Conservation (phyloP, 352 stramenopile genomes). For the Pythium brachiatum region DNA sequence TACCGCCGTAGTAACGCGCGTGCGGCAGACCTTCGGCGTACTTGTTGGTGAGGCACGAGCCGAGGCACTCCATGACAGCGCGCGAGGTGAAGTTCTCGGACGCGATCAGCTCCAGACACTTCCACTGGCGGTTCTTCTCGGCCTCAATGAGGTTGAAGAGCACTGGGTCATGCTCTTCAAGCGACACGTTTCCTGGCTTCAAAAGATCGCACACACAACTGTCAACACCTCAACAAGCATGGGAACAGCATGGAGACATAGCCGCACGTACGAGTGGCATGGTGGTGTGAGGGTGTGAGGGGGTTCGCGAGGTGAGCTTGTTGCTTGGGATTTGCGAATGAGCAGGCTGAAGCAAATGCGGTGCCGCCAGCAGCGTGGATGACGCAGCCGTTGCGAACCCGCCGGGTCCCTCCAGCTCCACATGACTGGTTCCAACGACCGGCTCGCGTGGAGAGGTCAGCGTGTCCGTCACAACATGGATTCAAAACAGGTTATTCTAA, state of each 20-base stretch:
- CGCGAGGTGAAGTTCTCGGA: conserved; percentile 99
- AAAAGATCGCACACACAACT: not conserved
- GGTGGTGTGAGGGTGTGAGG: conserved; percentile 4
- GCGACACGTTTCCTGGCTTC: conserved; percentile 66
- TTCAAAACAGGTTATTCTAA: conserved; percentile 1
- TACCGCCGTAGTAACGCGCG: conserved; percentile 98
- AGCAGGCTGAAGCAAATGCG: conserved; percentile 2
- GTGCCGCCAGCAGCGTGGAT: conserved; percentile 11
- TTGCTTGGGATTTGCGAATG: conserved; percentile 23
- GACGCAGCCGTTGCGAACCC: conserved; percentile 7
- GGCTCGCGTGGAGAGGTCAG: not conserved
- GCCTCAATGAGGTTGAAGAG: conserved; percentile 99
- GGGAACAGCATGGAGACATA: not conserved
- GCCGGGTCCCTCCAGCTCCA: conserved; percentile 3
- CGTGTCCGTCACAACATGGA: not conserved
- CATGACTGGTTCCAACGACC: conserved; percentile 5
- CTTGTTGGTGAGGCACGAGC: conserved; percentile 99
- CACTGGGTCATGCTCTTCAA: conserved; percentile 95
- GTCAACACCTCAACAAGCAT: not conserved
- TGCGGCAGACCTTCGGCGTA: conserved; percentile 97
- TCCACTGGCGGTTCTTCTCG: conserved; percentile 98
- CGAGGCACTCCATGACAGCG: conserved; percentile 98
- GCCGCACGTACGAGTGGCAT: conserved; percentile 57
- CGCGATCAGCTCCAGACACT: conserved; percentile 98
- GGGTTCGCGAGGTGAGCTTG: conserved; percentile 5